Evolutionary conservation across 331 rosid genomes (phyloP).

Genomic region (Malus hybrid): DNA sequence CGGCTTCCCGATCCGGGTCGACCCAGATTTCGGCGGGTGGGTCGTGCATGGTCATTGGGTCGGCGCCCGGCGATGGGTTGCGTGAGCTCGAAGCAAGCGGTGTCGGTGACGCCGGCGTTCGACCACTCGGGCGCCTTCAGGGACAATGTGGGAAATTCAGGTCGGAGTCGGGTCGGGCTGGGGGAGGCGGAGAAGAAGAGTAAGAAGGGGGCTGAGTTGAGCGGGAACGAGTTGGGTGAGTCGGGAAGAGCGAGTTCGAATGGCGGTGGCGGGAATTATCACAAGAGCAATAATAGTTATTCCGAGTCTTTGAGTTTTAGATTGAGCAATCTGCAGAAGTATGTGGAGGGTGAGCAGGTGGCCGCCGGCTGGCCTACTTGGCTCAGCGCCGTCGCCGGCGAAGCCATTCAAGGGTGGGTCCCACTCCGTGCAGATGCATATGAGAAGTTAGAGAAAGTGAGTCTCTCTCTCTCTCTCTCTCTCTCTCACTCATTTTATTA

Average conservation of each 20-base stretch:
- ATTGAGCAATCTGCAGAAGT: conserved; percentile 67
- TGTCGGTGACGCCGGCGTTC: conserved; percentile 86
- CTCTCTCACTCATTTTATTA: neutral
- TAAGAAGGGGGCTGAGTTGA: conserved; percentile 27
- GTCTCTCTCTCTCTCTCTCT: neutral
- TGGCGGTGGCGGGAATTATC: conserved; percentile 16
- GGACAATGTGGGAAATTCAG: conserved; percentile 33
- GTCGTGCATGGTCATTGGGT: neutral
- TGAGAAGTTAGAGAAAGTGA: conserved; percentile 87
- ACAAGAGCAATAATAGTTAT: conserved; percentile 22
- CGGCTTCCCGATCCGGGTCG: conserved; percentile 18
- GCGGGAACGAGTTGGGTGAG: conserved; percentile 71
- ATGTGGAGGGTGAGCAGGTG: conserved; percentile 78
- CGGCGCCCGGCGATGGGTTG: conserved; percentile 56
- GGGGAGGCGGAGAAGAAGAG: conserved; percentile 29
- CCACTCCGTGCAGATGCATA: conserved; percentile 79
- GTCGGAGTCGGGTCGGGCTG: conserved; percentile 36
- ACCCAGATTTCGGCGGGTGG: conserved; percentile 6
- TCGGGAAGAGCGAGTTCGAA: conserved; percentile 69
- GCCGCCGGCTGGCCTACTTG: conserved; percentile 98
- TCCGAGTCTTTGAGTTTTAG: conserved; percentile 78
- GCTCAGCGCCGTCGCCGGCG: conserved; percentile 89
- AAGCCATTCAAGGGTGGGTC: conserved; percentile 98
- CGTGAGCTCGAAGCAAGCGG: conserved; percentile 82
- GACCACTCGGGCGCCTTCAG: conserved; percentile 60